These are phyloP conservation scores for Triticum urartu DNA, from an alignment of 176 grass and related monocot species.

Conservation along the genomic window DNA sequence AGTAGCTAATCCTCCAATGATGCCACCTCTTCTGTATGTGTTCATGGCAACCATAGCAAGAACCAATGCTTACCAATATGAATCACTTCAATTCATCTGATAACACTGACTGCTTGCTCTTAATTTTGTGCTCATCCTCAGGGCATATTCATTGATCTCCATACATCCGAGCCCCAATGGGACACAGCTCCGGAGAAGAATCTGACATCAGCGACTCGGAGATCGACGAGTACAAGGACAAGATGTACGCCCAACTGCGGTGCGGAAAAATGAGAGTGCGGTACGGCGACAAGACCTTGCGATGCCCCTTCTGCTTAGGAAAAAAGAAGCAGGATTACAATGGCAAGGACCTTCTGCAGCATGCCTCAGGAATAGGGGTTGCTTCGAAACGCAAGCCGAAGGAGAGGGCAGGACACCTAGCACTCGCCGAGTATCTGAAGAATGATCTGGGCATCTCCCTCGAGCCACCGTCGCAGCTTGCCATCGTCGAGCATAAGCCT, in stretches of 20 bases:
- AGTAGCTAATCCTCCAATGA: too few relatives aligned
- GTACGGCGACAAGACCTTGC: conserved; percentile 32
- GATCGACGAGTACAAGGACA: conserved; percentile 42
- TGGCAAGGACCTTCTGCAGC: conserved; percentile 67
- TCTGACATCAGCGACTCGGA: conserved; percentile 75
- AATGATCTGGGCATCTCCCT: conserved; percentile 34
- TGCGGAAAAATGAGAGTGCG: conserved; percentile 40
- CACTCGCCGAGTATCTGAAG: conserved; percentile 59
- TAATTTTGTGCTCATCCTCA: neutral
- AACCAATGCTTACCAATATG: neutral
- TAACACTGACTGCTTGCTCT: neutral
- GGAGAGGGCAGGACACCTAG: conserved; percentile 64
- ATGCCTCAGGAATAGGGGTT: conserved; percentile 62
- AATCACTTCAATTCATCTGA: neutral
- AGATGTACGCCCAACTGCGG: conserved; percentile 30
- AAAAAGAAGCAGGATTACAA: conserved; percentile 75
- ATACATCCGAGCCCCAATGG: conserved; percentile 33
- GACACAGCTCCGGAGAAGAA: conserved; percentile 40
- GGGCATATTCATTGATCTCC: neutral
- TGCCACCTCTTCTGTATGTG: too few relatives aligned
- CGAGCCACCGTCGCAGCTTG: conserved; percentile 11
- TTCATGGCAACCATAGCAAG: too few relatives aligned
- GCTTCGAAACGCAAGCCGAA: conserved; percentile 49
- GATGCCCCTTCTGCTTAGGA: conserved; percentile 70
- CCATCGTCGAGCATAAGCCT: conserved; percentile 8